These are phyloP conservation scores for Krasilnikovozyma curviuscula DNA, from an alignment of 768 basidiomycete species.

Conservation along the genomic window DNA sequence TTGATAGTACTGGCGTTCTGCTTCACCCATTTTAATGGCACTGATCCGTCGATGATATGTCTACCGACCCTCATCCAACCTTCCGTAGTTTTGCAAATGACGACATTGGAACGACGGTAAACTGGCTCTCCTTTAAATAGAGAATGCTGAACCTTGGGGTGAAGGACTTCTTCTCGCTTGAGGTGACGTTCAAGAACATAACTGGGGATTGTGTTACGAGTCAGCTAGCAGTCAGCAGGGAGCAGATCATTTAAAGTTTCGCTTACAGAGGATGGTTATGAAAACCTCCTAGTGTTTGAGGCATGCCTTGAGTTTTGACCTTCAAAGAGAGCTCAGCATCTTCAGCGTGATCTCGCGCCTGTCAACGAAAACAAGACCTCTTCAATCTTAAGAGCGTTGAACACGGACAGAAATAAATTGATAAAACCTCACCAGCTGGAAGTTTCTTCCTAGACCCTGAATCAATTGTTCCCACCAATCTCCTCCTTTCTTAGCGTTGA, in stretches of 20 bases:
- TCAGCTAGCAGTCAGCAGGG: no score
- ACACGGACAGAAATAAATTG: background rate
- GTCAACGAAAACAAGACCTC: background rate
- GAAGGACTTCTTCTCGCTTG: conserved; percentile 65
- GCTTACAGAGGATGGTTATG: conserved; percentile 82
- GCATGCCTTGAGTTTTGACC: conserved; percentile 68
- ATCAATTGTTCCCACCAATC: conserved; percentile 73
- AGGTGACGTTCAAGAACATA: conserved; percentile 75
- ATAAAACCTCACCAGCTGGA: conserved; percentile 46
- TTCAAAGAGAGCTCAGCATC: conserved; percentile 67
- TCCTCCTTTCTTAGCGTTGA: conserved; percentile 29
- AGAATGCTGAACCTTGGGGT: conserved; percentile 50
- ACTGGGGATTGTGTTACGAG: no score
- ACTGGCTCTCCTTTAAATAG: conserved; percentile 81
- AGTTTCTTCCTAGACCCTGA: conserved; percentile 46
- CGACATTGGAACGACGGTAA: conserved; percentile 62
- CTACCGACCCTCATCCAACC: conserved; percentile 87
- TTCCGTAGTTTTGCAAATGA: conserved; percentile 75
- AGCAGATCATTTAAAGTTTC: no score
- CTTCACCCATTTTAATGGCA: conserved; percentile 81
- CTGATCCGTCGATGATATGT: conserved; percentile 46
- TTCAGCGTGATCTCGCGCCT: conserved; percentile 86
- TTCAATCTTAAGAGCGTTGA: background rate
- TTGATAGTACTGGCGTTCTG: conserved; percentile 61
- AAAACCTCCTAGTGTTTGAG: conserved; percentile 71